Percentiles rank a stretch among this genome's conserved stretches.
Conservation (phyloP, 495 filamentous ascomycete species). For the Podospora sp. region DNA sequence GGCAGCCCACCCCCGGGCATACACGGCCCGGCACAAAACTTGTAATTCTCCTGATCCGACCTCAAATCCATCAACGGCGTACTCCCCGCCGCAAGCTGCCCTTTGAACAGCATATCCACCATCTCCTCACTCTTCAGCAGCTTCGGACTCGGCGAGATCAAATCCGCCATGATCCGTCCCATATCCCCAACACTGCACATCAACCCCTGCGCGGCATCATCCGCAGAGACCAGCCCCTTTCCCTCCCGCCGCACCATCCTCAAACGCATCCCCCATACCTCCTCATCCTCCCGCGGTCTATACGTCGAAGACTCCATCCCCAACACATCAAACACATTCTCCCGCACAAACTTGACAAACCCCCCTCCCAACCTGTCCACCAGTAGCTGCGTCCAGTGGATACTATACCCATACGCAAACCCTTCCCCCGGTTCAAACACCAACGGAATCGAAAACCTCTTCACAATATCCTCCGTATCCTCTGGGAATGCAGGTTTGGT, state of each 20-base stretch:
- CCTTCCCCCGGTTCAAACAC: constrained; percentile 34
- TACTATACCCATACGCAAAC: constrained; percentile 30
- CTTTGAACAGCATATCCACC: constrained; percentile 12
- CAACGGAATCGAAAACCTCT: constrained; percentile 21
- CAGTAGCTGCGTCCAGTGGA: constrained; percentile 29
- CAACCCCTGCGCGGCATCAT: constrained; percentile 14
- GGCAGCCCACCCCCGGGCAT: not conserved
- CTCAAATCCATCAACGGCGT: constrained; percentile 1
- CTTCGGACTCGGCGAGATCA: constrained; percentile 7
- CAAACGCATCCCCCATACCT: constrained; percentile 20
- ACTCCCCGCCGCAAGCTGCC: constrained; percentile 7
- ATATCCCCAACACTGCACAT: constrained; percentile 13
- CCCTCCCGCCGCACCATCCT: constrained; percentile 17
- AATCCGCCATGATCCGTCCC: not conserved
- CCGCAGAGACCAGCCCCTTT: not conserved
- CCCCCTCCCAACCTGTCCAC: constrained; percentile 24
- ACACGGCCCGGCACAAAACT: constrained; percentile 4
- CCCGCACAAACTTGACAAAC: constrained; percentile 15
- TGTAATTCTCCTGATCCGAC: constrained; percentile 12
- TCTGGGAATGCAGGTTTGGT: not conserved
- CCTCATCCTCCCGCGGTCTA: constrained; percentile 3
- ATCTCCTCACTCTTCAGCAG: not conserved
- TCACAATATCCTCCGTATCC: not conserved
- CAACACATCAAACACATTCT: constrained; percentile 3
- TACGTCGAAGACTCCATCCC: constrained; percentile 26